Percentiles rank a stretch among this genome's conserved stretches.
Evolutionary conservation across 2,329 filamentous ascomycete genomes (phyloP).

Genomic region (Trichoderma oligosporum): DNA sequence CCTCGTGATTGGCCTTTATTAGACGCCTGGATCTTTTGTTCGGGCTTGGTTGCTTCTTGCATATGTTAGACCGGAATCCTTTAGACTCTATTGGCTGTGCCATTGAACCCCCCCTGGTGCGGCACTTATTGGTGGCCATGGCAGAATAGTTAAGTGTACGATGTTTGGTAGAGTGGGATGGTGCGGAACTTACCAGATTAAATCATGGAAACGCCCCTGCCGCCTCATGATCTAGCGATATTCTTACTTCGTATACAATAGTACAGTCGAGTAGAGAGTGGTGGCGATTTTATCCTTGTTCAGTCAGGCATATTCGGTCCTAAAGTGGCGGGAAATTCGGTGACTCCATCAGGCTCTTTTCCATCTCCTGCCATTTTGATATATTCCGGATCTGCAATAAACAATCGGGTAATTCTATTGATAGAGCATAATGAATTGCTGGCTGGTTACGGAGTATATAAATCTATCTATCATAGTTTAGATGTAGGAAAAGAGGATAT

Average conservation of each 20-base stretch:
- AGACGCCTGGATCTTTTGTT: slow-evolving; percentile 16
- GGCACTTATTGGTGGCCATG: slow-evolving; percentile 3
- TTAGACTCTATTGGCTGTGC: slow-evolving; percentile 12
- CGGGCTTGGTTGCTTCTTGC: slow-evolving; percentile 2
- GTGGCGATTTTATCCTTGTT: neutral
- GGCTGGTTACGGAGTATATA: too few relatives aligned
- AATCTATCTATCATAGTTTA: too few relatives aligned
- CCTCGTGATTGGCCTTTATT: slow-evolving; percentile 2
- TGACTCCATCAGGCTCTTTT: neutral
- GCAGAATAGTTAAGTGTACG: neutral
- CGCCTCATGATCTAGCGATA: slow-evolving; percentile 14
- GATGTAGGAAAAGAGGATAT: too few relatives aligned
- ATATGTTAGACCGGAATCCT: slow-evolving; percentile 17
- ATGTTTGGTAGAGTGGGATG: neutral
- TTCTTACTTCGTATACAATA: too few relatives aligned
- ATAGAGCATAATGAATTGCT: neutral
- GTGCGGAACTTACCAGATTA: neutral
- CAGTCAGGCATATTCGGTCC: neutral
- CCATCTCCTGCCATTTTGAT: neutral
- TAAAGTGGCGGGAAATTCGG: neutral
- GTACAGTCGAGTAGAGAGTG: too few relatives aligned
- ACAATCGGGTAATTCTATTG: too few relatives aligned
- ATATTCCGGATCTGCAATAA: too few relatives aligned
- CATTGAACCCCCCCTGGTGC: neutral
- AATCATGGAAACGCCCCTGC: slow-evolving; percentile 9